Evolutionary conservation across 106 monocot genomes (phyloP), one percentile per base, ranked within the genome.

Genomic region (Phalaenopsis equestris): DNA sequence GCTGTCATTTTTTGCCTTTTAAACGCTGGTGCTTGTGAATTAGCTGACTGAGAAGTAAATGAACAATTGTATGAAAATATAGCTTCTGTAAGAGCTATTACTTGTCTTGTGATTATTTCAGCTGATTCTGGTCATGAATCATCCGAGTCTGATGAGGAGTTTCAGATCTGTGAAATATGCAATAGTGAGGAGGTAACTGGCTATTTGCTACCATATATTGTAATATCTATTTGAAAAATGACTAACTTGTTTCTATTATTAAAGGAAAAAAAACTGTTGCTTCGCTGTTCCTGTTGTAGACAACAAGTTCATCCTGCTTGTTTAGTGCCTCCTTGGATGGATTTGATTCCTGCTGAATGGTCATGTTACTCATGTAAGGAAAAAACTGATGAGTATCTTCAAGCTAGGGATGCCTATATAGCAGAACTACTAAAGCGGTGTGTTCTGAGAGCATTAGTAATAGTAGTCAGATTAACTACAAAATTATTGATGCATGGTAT

Each of bases 141-240:
- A 23, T 81, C 85, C 57, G 94, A 94, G 49, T 94, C 96, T 78
- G 96, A 99, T 87, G 94, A 95, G 42, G 98, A 99, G 79, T 99
- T 99, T 88, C 98, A 90, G 81, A 89, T 99, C 58, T 99, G 98
- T 87, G 86, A 99, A 79, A 83, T 90, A 73, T 99, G 98, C 83
- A 94, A 86, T 80, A 85, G 78, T 73, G 98, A 89, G 87, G 98
- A 95, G 92, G 98, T 99, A 78, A 80, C 19, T 55, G 77, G 76
- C 78, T 72, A 17, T 23, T 79, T 83, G 5, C 55, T 42, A 73
- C 77, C 77, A 45, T 76, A 43, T 84, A 19, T 80, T 57, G 30
- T 65, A 45, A 43, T 43, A 30, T 39, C 81, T 75, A 67, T 42
- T 46, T 70, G n/a, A 73, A 38, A 41, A 42, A 30, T 77, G 41